Evolutionary conservation across 768 basidiomycete genomes (phyloP).

Genomic region (Tulasnella sp.): DNA sequence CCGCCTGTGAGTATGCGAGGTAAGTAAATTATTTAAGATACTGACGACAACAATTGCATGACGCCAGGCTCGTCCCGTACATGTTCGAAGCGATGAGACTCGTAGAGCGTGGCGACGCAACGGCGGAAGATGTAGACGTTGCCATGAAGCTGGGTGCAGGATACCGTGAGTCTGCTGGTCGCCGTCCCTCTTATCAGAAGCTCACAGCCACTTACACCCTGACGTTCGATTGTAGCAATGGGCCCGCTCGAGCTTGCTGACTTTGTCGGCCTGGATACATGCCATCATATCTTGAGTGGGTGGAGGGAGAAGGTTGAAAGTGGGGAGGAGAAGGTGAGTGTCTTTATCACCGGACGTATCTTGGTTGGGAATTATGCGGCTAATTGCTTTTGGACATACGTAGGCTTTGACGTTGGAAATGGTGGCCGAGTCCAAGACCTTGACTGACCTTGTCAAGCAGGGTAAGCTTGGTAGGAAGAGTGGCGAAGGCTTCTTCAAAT

Average conservation of each 20-base stretch:
- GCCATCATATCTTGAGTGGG: conserved; percentile 27
- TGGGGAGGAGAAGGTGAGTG: conserved; percentile 20
- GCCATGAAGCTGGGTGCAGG: conserved; percentile 37
- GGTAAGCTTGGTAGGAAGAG: conserved; percentile 34
- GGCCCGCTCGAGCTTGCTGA: conserved; percentile 29
- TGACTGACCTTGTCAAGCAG: conserved; percentile 31
- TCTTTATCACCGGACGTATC: no score
- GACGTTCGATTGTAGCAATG: conserved; percentile 23
- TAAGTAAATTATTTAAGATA: neutral
- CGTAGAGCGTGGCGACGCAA: conserved; percentile 35
- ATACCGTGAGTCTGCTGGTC: conserved; percentile 22
- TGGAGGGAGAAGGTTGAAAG: conserved; percentile 31
- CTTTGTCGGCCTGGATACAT: conserved; percentile 33
- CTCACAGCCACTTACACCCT: neutral
- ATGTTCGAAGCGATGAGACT: conserved; percentile 35
- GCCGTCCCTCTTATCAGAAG: neutral
- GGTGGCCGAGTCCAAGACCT: conserved; percentile 27
- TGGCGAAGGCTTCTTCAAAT: conserved; percentile 33
- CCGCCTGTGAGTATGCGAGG: conserved; percentile 20
- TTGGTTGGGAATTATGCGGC: neutral
- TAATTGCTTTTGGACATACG: neutral
- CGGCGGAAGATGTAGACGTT: conserved; percentile 32
- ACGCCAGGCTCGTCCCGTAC: conserved; percentile 30
- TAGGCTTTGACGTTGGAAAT: conserved; percentile 4
- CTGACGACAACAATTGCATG: neutral